Evolutionary conservation across 176 grass and related monocot genomes (phyloP), one percentile per base, ranked within the genome.

Genomic region (Zoysia pacifica): DNA sequence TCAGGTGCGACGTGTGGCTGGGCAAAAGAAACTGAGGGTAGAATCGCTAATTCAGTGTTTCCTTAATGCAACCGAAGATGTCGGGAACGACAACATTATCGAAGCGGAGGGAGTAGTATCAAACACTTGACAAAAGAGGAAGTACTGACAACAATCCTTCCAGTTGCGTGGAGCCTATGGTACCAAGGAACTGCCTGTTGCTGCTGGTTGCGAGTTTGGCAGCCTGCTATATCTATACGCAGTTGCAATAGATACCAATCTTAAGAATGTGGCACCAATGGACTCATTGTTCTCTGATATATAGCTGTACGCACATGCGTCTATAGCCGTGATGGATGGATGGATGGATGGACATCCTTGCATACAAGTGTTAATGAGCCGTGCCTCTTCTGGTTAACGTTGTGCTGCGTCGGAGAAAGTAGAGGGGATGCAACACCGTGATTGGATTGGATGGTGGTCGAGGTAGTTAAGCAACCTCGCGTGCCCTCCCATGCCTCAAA

Each of bases 401-500:
- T 19, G 64, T 16, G 71, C 48, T 44, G 40, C 60, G 9, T 72
- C 58, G 38, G 65, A 37, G 60, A 84, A 89, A 81, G 76, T 67
- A 59, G 42, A 71, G 12, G 48, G 12, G 65, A 39, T 76, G 77
- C 58, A 72, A 76, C 71, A 40, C 82, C 72, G 49, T 76, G 62
- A 66, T 50, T 42, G 47, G 45, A 59, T 18, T 10, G 18, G 7
- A 65, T 35, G 41, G 41, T 43, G 47, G 65, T 28, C 28, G 28
- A 28, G 28, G 28, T 28, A 28, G 9, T 20, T 65, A 85, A 89
- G 82, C 71, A 85, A 89, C 54, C 54, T 58, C 82, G 80, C 58
- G 19, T 85, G 77, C 82, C 71, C 72, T 51, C 12, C 65, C 82
- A 66, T 76, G 59, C 81, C 87, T 58, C 66, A 81, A 87, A 81